Percentiles rank a stretch among this genome's conserved stretches.
Evolutionary conservation across 2,329 filamentous ascomycete genomes (phyloP).

Genomic region (Colletotrichum paranaense): DNA sequence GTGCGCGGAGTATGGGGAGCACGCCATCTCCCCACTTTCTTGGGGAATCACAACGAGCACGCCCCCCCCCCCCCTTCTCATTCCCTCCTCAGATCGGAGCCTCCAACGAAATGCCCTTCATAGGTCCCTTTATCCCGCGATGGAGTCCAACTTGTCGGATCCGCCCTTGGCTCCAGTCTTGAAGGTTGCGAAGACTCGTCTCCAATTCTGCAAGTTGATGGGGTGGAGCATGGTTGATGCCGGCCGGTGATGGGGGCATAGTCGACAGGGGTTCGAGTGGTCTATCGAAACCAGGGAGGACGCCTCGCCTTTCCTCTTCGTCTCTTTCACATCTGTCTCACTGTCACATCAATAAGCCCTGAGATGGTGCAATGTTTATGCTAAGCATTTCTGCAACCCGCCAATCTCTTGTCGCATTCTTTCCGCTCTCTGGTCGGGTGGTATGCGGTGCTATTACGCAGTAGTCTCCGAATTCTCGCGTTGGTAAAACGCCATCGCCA

Average conservation of each 20-base stretch:
- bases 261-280: background rate
- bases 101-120: conserved; percentile 2
- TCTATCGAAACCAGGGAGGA: background rate
- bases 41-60: conserved; percentile 25
- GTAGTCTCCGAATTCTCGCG: background rate
- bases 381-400: background rate
- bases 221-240: conserved; percentile 9
- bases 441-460: background rate
- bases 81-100: conserved; percentile 22
- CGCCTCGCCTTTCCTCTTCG: background rate
- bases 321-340: background rate
- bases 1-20: conserved; percentile 25
- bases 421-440: background rate
- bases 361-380: conserved; percentile 23
- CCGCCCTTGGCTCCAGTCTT: background rate
- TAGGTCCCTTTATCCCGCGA: background rate
- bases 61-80: background rate
- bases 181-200: background rate
- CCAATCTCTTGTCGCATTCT: background rate
- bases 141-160: background rate
- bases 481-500: background rate
- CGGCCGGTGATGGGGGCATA: background rate
- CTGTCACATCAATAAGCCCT: conserved; percentile 28
- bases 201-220: conserved; percentile 11
- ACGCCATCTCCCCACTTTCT: conserved; percentile 37